Evolutionary conservation across 208 protist genomes (phyloP), one percentile per base, ranked within the genome.

Genomic region (Eutreptiella sp.): DNA sequence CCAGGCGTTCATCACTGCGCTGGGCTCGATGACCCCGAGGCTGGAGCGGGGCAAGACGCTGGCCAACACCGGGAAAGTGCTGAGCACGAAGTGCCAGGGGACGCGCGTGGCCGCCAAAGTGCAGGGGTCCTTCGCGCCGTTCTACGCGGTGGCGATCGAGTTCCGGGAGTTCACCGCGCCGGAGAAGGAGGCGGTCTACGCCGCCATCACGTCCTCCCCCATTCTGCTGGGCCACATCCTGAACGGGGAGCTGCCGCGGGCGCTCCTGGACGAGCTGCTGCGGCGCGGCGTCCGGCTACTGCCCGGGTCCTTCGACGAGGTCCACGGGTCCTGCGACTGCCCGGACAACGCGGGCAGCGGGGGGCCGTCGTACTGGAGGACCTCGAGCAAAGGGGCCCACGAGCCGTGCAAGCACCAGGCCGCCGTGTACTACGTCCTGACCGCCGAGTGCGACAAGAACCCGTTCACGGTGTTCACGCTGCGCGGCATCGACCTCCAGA

Each of bases 401-500:
- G 39, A 45, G 39, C 39, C 39, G 26, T 45, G 39, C 39, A 45
- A 45, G 39, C 39, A 45, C 4, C 39, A 45, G 26, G 39, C 39
- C 1, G 39, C 21, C 39, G 39, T 45, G 39, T 45, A 45, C 39
- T 45, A 45, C 4, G 39, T 45, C 21, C 39, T 45, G 21, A 45
- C 39, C 1, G 21, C 39, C 21, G 39, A 45, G 26, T 27, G 21
- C 39, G 39, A 45, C 39, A 45, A 45, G 39, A 45, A 45, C 39
- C 39, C 39, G 39, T 45, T 45, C 39, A 45, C 21, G 39, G 21
- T 45, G 21, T 45, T 45, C 39, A 19, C 26, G 21, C 39, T 45
- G 4, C 39, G 39, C 1, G 39, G 39, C 21, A 45, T 45, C 21
- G 39, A 45, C 26, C 39, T 45, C 26, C 39, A 45, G 39, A 45